Evolutionary conservation across 208 protist species (phyloP), one percentile per base, ranked within the genome.

Genomic region (Crithidia sp.): DNA sequence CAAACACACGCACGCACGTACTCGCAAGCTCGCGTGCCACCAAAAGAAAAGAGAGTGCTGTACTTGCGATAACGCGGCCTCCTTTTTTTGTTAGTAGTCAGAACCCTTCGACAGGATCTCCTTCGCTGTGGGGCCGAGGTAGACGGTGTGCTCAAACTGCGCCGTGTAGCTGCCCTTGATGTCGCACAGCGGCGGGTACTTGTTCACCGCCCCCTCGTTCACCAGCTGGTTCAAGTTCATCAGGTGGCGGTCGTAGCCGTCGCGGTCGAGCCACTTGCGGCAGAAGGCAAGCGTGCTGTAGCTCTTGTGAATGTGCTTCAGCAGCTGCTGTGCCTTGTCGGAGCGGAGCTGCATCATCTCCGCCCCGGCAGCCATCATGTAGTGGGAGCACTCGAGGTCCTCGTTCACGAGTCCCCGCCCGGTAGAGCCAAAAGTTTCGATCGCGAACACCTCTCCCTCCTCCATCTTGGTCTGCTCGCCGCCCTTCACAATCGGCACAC

Each of bases 361-460:
- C 7, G 68, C 92, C 14, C 79, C 91, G 9, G 87, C 88, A 13
- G 82, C 88, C 85, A 98, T 98, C 98, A 99, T 99, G 88, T 99
- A 99, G 83, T 99, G 99, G 40, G 89, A 98, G 88, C 95, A 99
- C 76, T 99, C 98, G 36, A 98, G 58, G 68, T 99, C 97, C 71
- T 99, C 97, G n/a, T 86, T 75, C 7, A 99, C 98, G 59, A 91
- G 74, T 13, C 95, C 98, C 53, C 84, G 92, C 10, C 98, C 99
- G 14, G 98, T 99, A 9, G 91, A 95, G 63, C 99, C 99, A 77
- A 99, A 99, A 37, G 99, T 99, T 81, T 99, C 99, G 77, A 99
- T 99, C 7, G 99, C 99, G 84, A 98, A 99, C 16, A 99, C 81
- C 79, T 99, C 99, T 37, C 98, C 93, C 84, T 98, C 95, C 82